phyloP scores from a whole-genome alignment of 176 grass and related monocot genomes.

The Oryza coarctata region DNA sequence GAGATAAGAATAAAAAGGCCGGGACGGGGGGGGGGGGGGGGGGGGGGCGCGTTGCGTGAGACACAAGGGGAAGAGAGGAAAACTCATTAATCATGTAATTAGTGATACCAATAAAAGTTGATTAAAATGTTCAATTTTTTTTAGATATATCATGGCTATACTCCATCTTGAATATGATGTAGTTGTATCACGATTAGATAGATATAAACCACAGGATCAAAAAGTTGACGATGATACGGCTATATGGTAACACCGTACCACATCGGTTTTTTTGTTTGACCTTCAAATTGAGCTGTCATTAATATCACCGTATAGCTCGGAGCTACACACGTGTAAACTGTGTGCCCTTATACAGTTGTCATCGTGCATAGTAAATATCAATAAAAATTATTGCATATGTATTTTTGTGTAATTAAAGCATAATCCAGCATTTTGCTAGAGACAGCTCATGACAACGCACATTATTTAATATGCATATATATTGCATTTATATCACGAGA shows the following conservation, averaged over 20 bases:
- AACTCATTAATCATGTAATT: constrained; percentile 13
- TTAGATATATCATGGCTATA: not conserved
- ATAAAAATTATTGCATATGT: not conserved
- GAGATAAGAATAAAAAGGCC: constrained; percentile 41
- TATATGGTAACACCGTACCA: not conserved
- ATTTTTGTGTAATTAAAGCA: not conserved
- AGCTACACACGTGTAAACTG: not conserved
- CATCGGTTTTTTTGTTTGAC: constrained; percentile 14
- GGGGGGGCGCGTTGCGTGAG: too few relatives aligned
- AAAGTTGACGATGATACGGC: not conserved
- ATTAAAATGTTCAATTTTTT: too few relatives aligned
- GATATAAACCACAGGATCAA: not conserved
- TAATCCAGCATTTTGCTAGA: not conserved
- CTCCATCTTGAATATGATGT: not conserved
- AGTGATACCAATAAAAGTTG: not conserved
- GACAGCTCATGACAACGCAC: not conserved
- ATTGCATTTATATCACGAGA: not conserved
- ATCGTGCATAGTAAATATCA: not conserved
- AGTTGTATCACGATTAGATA: not conserved
- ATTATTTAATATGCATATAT: not conserved
- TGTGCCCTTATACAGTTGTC: not conserved
- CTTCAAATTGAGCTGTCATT: not conserved
- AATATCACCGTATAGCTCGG: not conserved
- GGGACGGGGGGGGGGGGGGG: too few relatives aligned
- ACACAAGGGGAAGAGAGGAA: not conserved